A percentile compares a stretch with the other conserved stretches of the same genome.
These are phyloP conservation scores for Xerocomellus chrysenteron DNA, from an alignment of 768 basidiomycete genomes.

Conservation along the genomic window DNA sequence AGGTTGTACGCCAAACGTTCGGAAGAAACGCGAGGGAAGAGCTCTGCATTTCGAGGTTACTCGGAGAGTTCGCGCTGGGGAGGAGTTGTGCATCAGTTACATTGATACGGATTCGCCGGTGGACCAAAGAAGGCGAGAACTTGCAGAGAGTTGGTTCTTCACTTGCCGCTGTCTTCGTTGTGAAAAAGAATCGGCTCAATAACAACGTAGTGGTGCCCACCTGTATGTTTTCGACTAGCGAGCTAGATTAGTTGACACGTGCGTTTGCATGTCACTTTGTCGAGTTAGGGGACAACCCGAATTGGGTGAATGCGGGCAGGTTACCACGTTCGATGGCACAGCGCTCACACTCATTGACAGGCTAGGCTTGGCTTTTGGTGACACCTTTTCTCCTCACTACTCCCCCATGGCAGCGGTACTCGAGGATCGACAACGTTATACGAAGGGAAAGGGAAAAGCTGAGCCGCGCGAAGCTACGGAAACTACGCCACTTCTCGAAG, in stretches of 20 bases:
- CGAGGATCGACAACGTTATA: conserved; percentile 9
- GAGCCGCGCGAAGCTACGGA: conserved; percentile 26
- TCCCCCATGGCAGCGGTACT: conserved; percentile 22
- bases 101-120: conserved; percentile 37
- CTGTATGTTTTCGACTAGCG: neutral
- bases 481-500: conserved; percentile 31
- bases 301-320: conserved; percentile 1
- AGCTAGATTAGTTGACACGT: neutral
- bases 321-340: conserved; percentile 16
- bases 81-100: conserved; percentile 62
- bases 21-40: conserved; percentile 46
- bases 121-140: conserved; percentile 38
- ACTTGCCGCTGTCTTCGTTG: conserved; percentile 51
- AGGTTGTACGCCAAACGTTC: conserved; percentile 56
- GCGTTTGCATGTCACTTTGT: neutral
- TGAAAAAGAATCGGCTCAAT: conserved; percentile 17
- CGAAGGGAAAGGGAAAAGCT: conserved; percentile 30
- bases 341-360: neutral
- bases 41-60: conserved; percentile 47
- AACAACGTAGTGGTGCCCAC: neutral
- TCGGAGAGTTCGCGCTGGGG: conserved; percentile 42
- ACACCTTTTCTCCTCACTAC: conserved; percentile 3
- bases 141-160: conserved; percentile 58
- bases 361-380: neutral
- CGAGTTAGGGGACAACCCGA: conserved; percentile 1